Evolutionary conservation across 371 early-diverging fungal genomes (phyloP).

Genomic region (Mortierella sp.): DNA sequence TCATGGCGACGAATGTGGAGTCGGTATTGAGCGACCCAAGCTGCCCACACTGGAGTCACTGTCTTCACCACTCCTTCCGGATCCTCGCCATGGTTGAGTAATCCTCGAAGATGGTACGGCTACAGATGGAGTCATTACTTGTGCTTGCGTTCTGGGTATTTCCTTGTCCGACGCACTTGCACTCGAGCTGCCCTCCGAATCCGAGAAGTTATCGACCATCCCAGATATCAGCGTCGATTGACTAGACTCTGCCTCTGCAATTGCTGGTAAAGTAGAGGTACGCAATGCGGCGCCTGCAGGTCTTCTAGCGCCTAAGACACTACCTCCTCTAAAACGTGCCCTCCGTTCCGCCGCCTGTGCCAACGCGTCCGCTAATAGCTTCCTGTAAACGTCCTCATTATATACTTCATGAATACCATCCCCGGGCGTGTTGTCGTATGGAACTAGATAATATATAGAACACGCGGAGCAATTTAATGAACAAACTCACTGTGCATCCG

Average conservation of each 20-base stretch:
- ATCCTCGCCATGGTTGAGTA: no score
- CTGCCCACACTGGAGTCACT: not conserved
- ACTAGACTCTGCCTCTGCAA: constrained; percentile 12
- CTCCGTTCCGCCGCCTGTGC: constrained; percentile 30
- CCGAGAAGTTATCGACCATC: not conserved
- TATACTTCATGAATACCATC: constrained; percentile 64
- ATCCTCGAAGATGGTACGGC: constrained; percentile 7
- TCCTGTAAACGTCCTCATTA: constrained; percentile 56
- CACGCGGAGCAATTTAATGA: no score
- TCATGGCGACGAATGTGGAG: no score
- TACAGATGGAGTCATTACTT: not conserved
- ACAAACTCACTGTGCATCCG: not conserved
- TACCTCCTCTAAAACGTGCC: not conserved
- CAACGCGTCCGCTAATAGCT: constrained; percentile 55
- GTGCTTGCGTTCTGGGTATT: not conserved
- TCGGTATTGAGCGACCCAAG: no score
- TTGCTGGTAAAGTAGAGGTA: not conserved
- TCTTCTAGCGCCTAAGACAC: not conserved
- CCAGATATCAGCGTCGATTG: constrained; percentile 19
- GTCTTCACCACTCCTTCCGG: no score
- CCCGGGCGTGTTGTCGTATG: constrained; percentile 57
- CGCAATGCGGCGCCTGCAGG: not conserved
- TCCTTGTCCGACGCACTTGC: not conserved
- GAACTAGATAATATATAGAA: no score
- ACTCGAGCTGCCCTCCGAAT: not conserved